Evolutionary conservation across 306 rosid genomes (phyloP).

Genomic region (Citrullus colocynthis): DNA sequence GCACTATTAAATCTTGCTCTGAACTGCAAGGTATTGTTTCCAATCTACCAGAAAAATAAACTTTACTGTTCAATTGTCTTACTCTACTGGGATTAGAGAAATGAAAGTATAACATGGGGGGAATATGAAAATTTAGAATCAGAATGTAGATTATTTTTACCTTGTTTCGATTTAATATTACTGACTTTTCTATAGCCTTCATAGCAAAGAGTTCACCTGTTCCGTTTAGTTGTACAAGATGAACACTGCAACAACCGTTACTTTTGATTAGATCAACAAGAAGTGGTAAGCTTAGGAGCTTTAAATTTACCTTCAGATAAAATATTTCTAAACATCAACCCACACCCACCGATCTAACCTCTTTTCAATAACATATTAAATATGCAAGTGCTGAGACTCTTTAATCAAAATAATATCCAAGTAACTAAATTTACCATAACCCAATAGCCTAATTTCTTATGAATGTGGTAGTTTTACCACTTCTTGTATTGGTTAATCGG

Average conservation of each 20-base stretch:
- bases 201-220: constrained; percentile 73
- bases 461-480: background rate
- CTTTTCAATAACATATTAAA: background rate
- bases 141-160: constrained; percentile 16
- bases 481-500: background rate
- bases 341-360: background rate
- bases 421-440: background rate
- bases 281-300: background rate
- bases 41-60: background rate
- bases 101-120: background rate
- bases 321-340: background rate
- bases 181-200: constrained; percentile 95
- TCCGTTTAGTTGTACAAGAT: constrained; percentile 79
- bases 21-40: background rate
- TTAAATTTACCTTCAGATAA: background rate
- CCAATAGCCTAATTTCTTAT: background rate
- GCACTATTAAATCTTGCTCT: background rate
- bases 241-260: constrained; percentile 48
- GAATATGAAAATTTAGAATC: background rate
- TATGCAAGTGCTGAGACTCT: background rate
- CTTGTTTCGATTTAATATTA: constrained; percentile 86
- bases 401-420: background rate
- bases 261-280: background rate
- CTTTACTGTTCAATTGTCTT: background rate
- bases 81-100: background rate